Conservation (phyloP, 202 grass and related monocot species). For the Carex arenaria region DNA sequence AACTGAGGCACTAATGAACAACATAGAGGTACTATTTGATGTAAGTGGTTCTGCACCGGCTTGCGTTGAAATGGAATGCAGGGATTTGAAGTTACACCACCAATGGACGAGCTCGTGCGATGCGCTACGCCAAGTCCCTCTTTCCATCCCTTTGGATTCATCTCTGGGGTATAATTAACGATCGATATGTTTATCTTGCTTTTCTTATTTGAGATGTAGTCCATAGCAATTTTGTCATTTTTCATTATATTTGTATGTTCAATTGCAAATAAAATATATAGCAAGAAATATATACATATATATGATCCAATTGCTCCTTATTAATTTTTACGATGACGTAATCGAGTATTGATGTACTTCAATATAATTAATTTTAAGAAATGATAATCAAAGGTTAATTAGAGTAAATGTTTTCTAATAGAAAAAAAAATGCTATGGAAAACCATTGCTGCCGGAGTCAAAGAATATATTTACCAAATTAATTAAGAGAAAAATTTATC, state of each 20-base stretch:
- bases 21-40: constrained; percentile 10
- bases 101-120: constrained; percentile 16
- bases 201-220: neutral
- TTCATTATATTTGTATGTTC: too few species aligned
- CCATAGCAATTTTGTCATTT: neutral
- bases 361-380: neutral
- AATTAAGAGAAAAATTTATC: neutral
- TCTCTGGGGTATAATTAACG: constrained; percentile 42
- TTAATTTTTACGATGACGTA: neutral
- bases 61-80: constrained; percentile 22
- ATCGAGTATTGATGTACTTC: neutral
- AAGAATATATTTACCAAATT: neutral
- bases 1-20: constrained; percentile 31
- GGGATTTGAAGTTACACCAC: constrained; percentile 27
- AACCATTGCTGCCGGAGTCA: neutral
- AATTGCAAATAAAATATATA: too few species aligned
- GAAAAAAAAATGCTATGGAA: neutral
- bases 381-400: neutral
- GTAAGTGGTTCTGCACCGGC: neutral
- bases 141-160: constrained; percentile 55
- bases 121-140: constrained; percentile 42
- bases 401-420: neutral
- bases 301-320: neutral
- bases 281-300: neutral
- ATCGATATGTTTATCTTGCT: neutral